These are phyloP conservation scores for Penicillium alfredii DNA, from an alignment of 495 filamentous ascomycete genomes.

Conservation along the genomic window DNA sequence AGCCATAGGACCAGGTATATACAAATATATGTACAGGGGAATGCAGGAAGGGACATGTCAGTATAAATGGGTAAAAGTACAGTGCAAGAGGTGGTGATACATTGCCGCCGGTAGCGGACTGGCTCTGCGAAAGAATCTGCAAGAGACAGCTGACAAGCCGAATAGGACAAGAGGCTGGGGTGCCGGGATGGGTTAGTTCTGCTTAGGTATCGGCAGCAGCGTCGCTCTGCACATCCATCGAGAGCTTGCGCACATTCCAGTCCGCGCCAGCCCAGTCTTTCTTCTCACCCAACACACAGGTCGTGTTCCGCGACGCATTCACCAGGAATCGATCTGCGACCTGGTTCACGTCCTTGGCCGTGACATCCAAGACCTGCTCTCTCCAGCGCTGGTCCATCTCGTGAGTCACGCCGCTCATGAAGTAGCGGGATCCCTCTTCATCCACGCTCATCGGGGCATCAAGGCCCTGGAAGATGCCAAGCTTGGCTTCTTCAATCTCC, in stretches of 20 bases:
- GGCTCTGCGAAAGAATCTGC: too few species aligned
- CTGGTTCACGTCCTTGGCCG: slow-evolving; percentile 67
- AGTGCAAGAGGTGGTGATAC: slow-evolving; percentile 3
- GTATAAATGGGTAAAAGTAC: slow-evolving; percentile 18
- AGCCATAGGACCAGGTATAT: slow-evolving; percentile 12
- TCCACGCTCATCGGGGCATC: slow-evolving; percentile 88
- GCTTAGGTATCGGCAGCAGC: slow-evolving; percentile 18
- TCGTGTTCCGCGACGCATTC: slow-evolving; percentile 50
- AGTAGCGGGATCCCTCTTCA: slow-evolving; percentile 77
- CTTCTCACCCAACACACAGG: slow-evolving; percentile 75
- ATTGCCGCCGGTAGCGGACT: not conserved
- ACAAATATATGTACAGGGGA: slow-evolving; percentile 26
- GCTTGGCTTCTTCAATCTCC: slow-evolving; percentile 92
- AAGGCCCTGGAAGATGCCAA: slow-evolving; percentile 91
- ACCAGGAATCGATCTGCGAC: slow-evolving; percentile 80
- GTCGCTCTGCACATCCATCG: slow-evolving; percentile 26
- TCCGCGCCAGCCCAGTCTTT: slow-evolving; percentile 60
- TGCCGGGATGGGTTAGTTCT: not conserved
- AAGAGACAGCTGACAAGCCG: not conserved
- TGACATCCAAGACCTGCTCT: slow-evolving; percentile 84
- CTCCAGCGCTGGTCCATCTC: slow-evolving; percentile 85
- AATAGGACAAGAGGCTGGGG: too few species aligned
- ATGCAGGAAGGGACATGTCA: slow-evolving; percentile 7
- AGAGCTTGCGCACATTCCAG: slow-evolving; percentile 42
- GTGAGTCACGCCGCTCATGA: slow-evolving; percentile 76